phyloP scores from a whole-genome alignment of 2,329 filamentous ascomycete species.

The Diplocarpon mali region DNA sequence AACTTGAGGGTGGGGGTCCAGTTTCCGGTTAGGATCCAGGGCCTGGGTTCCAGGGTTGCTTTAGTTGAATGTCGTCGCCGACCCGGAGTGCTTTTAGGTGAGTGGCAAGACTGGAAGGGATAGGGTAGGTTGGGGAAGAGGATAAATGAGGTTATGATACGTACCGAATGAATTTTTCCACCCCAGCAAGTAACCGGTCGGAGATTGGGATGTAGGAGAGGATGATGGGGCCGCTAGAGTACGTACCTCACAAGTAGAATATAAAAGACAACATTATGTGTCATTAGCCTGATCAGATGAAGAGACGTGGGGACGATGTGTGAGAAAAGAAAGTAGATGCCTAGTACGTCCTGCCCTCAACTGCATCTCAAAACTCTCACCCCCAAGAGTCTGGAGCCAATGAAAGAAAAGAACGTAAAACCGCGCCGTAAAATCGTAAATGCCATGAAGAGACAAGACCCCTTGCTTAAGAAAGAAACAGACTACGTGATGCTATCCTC shows the following conservation, averaged over 20 bases:
- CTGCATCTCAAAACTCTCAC: neutral
- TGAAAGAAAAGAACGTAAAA: neutral
- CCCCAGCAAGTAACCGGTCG: neutral
- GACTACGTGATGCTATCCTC: conserved; percentile 3
- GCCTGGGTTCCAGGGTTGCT: conserved; percentile 1
- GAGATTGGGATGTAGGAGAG: neutral
- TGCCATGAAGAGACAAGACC: conserved; percentile 4
- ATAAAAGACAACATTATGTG: neutral
- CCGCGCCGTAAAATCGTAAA: conserved; percentile 3
- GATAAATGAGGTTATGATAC: conserved; percentile 5
- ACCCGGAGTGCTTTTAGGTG: conserved; percentile 19
- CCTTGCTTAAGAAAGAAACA: neutral
- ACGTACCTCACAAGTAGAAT: conserved; percentile 22
- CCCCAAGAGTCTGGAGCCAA: conserved; percentile 3
- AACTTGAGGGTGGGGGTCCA: no score
- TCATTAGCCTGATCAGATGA: neutral
- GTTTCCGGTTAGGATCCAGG: neutral
- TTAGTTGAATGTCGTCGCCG: neutral
- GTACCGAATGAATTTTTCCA: conserved; percentile 7
- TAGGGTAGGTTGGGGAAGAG: neutral
- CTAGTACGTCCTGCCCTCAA: conserved; percentile 10
- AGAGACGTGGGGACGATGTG: conserved; percentile 13
- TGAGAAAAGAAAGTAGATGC: conserved; percentile 18
- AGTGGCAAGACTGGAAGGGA: conserved; percentile 21
- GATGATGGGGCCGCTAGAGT: conserved; percentile 9